Conservation (phyloP, 1,284 basidiomycete genomes). For the Erythrobasidium hasegawianum region DNA sequence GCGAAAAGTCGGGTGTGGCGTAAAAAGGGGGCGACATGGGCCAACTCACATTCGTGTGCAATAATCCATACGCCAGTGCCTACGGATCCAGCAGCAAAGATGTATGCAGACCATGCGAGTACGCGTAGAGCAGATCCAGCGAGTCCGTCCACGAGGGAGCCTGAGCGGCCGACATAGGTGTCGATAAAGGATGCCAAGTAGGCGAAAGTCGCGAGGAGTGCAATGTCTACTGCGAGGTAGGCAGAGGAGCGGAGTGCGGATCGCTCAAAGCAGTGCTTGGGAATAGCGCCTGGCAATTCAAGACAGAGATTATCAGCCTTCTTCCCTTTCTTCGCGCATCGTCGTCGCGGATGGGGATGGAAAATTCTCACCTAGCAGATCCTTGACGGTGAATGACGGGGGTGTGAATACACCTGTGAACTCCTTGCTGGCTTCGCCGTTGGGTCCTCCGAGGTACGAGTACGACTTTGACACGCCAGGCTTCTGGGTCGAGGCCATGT, state of each 20-base stretch:
- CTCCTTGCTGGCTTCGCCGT: background rate
- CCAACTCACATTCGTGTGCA: conserved; percentile 50
- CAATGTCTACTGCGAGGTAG: conserved; percentile 75
- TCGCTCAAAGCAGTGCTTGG: conserved; percentile 80
- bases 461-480: background rate
- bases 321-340: background rate
- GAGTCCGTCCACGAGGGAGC: conserved; percentile 36
- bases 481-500: background rate
- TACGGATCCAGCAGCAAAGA: conserved; percentile 77
- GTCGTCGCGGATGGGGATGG: too few relatives aligned
- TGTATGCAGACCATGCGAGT: conserved; percentile 76
- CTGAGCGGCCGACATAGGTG: conserved; percentile 57
- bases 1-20: background rate
- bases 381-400: conserved; percentile 37
- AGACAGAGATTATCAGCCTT: background rate
- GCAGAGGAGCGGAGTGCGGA: conserved; percentile 76
- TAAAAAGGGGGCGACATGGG: background rate
- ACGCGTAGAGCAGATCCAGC: conserved; percentile 58
- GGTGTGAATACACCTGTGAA: conserved; percentile 29
- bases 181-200: conserved; percentile 69
- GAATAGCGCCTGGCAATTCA: conserved; percentile 39
- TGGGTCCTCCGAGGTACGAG: background rate
- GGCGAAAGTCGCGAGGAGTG: conserved; percentile 66
- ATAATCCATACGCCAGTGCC: conserved; percentile 93
- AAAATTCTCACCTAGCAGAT: conserved; percentile 37